phyloP scores from a whole-genome alignment of 1,284 basidiomycete species.

The Fomitopsis palustris region DNA sequence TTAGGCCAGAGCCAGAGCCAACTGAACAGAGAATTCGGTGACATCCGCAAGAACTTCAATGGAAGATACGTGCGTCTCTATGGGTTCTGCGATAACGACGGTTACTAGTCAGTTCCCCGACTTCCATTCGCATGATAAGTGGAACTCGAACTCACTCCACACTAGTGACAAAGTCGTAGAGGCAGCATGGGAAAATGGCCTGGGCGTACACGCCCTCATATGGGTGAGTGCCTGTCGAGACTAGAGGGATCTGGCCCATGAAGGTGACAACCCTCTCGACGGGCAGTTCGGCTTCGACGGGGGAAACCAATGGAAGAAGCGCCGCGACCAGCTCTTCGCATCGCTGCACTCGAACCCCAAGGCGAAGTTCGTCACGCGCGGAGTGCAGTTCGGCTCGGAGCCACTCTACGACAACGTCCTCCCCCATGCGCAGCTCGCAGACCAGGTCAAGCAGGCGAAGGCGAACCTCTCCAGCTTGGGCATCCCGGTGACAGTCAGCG shows the following conservation, averaged over 20 bases:
- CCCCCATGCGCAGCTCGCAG: constrained; percentile 46
- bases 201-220: constrained; percentile 75
- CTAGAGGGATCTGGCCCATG: neutral
- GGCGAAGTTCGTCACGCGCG: constrained; percentile 65
- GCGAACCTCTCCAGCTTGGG: constrained; percentile 45
- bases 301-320: constrained; percentile 49
- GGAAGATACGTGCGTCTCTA: constrained; percentile 73
- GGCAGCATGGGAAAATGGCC: constrained; percentile 64
- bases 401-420: constrained; percentile 67
- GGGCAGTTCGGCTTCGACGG: constrained; percentile 61
- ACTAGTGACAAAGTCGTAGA: constrained; percentile 63
- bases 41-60: constrained; percentile 57
- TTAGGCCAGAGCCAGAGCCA: constrained; percentile 32
- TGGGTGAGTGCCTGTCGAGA: constrained; percentile 46
- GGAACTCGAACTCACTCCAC: neutral
- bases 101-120: constrained; percentile 52
- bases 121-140: neutral
- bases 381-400: constrained; percentile 69
- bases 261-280: neutral
- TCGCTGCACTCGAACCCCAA: constrained; percentile 58
- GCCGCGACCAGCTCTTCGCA: constrained; percentile 54
- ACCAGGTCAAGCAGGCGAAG: constrained; percentile 51
- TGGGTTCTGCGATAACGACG: constrained; percentile 56
- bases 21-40: constrained; percentile 56
- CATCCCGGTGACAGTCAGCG: constrained; percentile 65